These are phyloP conservation scores for Phyllostachys edulis DNA, from an alignment of 176 grass and related monocot genomes.

Conservation along the genomic window DNA sequence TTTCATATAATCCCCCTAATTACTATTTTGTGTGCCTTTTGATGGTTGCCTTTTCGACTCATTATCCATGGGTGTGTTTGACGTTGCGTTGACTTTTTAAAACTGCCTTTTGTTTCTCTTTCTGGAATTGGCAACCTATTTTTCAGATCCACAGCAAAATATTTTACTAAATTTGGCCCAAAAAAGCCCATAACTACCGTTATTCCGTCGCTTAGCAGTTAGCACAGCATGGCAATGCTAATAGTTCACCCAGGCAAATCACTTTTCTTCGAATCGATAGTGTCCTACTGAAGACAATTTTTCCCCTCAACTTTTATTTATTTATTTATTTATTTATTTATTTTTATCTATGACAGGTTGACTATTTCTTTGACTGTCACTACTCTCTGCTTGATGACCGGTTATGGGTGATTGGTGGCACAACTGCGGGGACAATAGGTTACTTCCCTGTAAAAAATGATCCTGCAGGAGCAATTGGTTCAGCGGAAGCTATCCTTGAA, in stretches of 20 bases:
- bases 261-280: not conserved
- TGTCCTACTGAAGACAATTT: not conserved
- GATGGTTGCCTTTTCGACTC: not conserved
- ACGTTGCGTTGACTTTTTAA: not conserved
- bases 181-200: not conserved
- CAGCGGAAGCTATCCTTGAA: slow-evolving; percentile 70
- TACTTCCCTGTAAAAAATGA: slow-evolving; percentile 70
- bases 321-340: too few species aligned
- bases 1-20: not conserved
- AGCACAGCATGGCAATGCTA: not conserved
- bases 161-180: not conserved
- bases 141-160: not conserved
- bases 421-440: slow-evolving; percentile 62
- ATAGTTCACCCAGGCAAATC: not conserved
- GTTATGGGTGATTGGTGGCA: slow-evolving; percentile 79
- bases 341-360: slow-evolving; percentile 53
- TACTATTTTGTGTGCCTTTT: not conserved
- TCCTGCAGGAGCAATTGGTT: slow-evolving; percentile 38
- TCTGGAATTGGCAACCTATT: not conserved
- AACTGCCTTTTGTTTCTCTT: not conserved
- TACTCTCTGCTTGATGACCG: slow-evolving; percentile 66
- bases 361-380: slow-evolving; percentile 95
- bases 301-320: not conserved
- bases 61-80: not conserved
- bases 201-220: not conserved